These are phyloP conservation scores for Leccinum variicolor DNA, from an alignment of 768 basidiomycete species.

Conservation along the genomic window DNA sequence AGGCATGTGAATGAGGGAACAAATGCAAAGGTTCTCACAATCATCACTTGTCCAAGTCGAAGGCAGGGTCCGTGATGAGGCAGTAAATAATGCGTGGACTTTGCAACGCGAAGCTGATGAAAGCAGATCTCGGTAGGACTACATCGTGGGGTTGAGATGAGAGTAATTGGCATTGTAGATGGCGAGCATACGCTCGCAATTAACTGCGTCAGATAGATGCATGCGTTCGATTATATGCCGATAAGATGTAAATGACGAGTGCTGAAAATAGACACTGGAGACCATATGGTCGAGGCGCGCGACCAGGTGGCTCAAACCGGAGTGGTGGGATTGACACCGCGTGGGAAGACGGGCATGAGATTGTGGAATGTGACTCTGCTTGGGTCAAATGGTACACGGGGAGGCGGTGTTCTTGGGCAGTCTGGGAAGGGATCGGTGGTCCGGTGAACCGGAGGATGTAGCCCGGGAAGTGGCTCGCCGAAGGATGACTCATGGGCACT, in stretches of 20 bases:
- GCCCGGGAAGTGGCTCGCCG: slow-evolving; percentile 14
- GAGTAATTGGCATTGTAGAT: slow-evolving; percentile 19
- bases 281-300: neutral
- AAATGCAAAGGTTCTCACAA: slow-evolving; percentile 11
- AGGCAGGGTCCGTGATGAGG: slow-evolving; percentile 31
- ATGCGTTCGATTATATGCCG: slow-evolving; percentile 28
- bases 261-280: slow-evolving; percentile 5
- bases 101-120: slow-evolving; percentile 17
- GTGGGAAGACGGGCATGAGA: slow-evolving; percentile 59
- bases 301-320: slow-evolving; percentile 8
- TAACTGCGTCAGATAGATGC: slow-evolving; percentile 28
- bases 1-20: slow-evolving; percentile 17
- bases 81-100: slow-evolving; percentile 13
- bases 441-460: slow-evolving; percentile 30
- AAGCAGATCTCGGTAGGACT: slow-evolving; percentile 24
- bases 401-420: slow-evolving; percentile 33
- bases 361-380: slow-evolving; percentile 51
- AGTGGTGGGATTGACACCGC: slow-evolving; percentile 14
- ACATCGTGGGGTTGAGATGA: slow-evolving; percentile 30
- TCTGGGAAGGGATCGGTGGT: slow-evolving; percentile 14
- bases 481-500: slow-evolving; percentile 19
- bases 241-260: slow-evolving; percentile 23
- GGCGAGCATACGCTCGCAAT: slow-evolving; percentile 20
- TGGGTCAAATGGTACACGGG: slow-evolving; percentile 40
- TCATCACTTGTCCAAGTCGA: slow-evolving; percentile 27